Evolutionary conservation across 495 filamentous ascomycete genomes (phyloP).

Genomic region (Saxispiralis lemnorum): DNA sequence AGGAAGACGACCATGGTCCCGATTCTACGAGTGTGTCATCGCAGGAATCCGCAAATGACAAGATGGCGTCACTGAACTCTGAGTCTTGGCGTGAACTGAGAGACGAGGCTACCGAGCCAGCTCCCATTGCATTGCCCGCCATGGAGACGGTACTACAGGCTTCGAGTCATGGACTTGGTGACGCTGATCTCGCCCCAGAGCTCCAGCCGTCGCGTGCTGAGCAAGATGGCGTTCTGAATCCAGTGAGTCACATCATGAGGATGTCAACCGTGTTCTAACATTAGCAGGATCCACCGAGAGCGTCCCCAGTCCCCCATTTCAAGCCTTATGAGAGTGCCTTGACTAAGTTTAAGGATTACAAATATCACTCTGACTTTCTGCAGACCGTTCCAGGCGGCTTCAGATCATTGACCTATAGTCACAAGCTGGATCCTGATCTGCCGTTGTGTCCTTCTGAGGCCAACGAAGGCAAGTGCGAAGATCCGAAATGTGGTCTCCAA

Average conservation of each 20-base stretch:
- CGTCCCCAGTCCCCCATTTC: constrained; percentile 26
- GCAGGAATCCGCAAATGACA: background rate
- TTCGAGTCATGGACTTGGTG: background rate
- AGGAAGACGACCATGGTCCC: no score
- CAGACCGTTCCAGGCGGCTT: constrained; percentile 55
- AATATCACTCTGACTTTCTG: constrained; percentile 63
- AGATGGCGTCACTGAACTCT: background rate
- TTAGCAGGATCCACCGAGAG: background rate
- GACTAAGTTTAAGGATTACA: constrained; percentile 66
- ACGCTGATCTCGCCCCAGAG: constrained; percentile 14
- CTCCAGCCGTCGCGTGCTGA: constrained; percentile 5
- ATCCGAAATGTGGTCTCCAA: constrained; percentile 49
- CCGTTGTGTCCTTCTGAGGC: constrained; percentile 60
- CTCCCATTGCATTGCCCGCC: no score
- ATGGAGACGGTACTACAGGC: background rate
- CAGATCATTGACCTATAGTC: constrained; percentile 82
- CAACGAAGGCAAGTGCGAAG: constrained; percentile 58
- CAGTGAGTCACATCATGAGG: constrained; percentile 6
- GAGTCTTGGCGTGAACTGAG: background rate
- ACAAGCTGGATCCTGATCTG: constrained; percentile 58
- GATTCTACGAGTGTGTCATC: background rate
- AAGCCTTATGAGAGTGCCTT: constrained; percentile 70
- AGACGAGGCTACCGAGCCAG: background rate
- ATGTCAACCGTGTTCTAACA: constrained; percentile 4
- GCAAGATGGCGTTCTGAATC: background rate